These are phyloP conservation scores for Fusarium sp. DNA, from an alignment of 2,329 filamentous ascomycete genomes.

Conservation along the genomic window DNA sequence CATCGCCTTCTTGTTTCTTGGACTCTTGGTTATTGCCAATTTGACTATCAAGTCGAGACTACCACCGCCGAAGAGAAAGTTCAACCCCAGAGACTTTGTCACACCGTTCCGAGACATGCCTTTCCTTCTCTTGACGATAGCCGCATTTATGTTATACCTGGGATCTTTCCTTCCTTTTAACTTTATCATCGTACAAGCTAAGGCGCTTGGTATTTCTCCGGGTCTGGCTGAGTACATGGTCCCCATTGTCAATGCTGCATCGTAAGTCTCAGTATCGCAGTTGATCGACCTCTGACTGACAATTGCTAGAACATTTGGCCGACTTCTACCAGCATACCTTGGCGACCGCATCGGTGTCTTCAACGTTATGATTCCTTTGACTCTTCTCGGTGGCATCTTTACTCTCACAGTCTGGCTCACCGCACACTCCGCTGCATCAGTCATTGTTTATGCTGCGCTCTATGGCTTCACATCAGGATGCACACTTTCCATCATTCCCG, in stretches of 20 bases:
- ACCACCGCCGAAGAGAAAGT: slow-evolving; percentile 20
- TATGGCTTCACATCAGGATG: slow-evolving; percentile 54
- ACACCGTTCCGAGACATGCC: slow-evolving; percentile 11
- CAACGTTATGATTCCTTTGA: slow-evolving; percentile 59
- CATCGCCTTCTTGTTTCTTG: slow-evolving; percentile 53
- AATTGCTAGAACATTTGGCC: slow-evolving; percentile 48
- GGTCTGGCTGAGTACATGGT: slow-evolving; percentile 51
- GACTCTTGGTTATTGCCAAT: slow-evolving; percentile 48
- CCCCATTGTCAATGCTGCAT: slow-evolving; percentile 53
- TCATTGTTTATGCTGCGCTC: slow-evolving; percentile 48
- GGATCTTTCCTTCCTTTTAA: slow-evolving; percentile 55
- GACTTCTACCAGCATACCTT: slow-evolving; percentile 49
- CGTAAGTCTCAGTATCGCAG: neutral
- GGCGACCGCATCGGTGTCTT: slow-evolving; percentile 53
- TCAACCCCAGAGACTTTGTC: slow-evolving; percentile 1
- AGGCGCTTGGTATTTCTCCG: slow-evolving; percentile 44
- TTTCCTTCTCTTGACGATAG: slow-evolving; percentile 26
- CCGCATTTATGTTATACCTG: slow-evolving; percentile 47
- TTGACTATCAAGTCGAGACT: slow-evolving; percentile 46
- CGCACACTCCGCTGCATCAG: slow-evolving; percentile 38
- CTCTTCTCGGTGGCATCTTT: slow-evolving; percentile 46
- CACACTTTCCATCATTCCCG: slow-evolving; percentile 48
- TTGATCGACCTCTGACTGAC: neutral
- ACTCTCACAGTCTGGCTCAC: slow-evolving; percentile 53
- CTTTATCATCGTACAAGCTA: slow-evolving; percentile 51